Evolutionary conservation across 768 basidiomycete genomes (phyloP).

Genomic region (Leccinum olivaceopallidum): DNA sequence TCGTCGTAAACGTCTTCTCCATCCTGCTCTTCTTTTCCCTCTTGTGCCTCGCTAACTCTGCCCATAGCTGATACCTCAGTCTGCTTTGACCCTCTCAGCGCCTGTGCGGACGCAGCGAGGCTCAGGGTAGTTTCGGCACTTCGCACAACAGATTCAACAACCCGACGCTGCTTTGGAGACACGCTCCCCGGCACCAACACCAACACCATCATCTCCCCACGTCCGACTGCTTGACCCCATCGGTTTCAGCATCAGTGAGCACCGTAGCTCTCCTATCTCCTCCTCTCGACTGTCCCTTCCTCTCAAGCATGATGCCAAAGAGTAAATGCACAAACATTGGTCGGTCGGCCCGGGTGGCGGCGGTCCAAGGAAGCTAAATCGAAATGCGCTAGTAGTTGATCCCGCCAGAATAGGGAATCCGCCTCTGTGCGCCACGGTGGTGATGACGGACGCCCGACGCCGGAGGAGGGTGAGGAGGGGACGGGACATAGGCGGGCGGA

Average conservation of each 20-base stretch:
- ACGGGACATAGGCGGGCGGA: too few relatives aligned
- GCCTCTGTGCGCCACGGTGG: too few relatives aligned
- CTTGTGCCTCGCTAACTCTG: constrained; percentile 23
- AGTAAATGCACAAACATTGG: constrained; percentile 71
- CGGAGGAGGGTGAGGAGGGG: too few relatives aligned
- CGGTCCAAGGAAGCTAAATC: constrained; percentile 56
- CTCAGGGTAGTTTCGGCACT: constrained; percentile 72
- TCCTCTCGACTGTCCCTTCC: constrained; percentile 64
- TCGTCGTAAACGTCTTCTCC: constrained; percentile 39
- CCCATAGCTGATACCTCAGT: constrained; percentile 23
- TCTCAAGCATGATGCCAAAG: constrained; percentile 87
- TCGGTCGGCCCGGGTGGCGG: constrained; percentile 45
- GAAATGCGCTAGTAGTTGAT: constrained; percentile 69
- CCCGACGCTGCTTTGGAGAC: constrained; percentile 73
- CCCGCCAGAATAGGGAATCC: constrained; percentile 56
- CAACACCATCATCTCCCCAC: constrained; percentile 24
- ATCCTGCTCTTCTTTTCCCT: constrained; percentile 47
- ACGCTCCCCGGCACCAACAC: constrained; percentile 32
- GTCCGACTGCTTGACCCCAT: constrained; percentile 41
- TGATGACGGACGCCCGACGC: too few relatives aligned
- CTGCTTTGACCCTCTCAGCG: constrained; percentile 37
- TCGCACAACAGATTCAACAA: constrained; percentile 85
- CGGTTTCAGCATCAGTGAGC: constrained; percentile 82
- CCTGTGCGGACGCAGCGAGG: constrained; percentile 66
- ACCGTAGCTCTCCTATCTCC: constrained; percentile 73